These are phyloP conservation scores for Boletellus sp. DNA, from an alignment of 1,284 basidiomycete genomes.

Conservation along the genomic window DNA sequence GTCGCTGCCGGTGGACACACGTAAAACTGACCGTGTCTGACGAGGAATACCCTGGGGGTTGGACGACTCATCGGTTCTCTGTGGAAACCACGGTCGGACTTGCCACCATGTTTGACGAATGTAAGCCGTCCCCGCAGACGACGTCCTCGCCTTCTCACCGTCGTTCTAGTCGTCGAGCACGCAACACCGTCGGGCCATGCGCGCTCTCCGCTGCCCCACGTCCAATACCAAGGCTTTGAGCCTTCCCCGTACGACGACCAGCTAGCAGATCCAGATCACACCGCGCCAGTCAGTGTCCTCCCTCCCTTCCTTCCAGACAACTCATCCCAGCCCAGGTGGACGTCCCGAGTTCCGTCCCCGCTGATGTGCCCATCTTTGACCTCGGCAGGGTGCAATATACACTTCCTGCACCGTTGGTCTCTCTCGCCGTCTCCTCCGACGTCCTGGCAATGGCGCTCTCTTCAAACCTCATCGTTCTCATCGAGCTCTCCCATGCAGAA, in stretches of 20 bases:
- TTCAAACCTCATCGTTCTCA: slow-evolving; percentile 78
- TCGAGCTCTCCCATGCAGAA: slow-evolving; percentile 80
- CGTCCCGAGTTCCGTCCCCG: slow-evolving; percentile 30
- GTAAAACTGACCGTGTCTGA: slow-evolving; percentile 63
- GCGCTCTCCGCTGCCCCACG: slow-evolving; percentile 47
- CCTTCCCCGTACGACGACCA: slow-evolving; percentile 57
- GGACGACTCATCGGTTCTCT: slow-evolving; percentile 39
- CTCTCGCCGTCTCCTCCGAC: slow-evolving; percentile 82
- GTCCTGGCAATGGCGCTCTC: slow-evolving; percentile 79
- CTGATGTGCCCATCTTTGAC: slow-evolving; percentile 71
- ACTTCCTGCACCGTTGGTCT: slow-evolving; percentile 76
- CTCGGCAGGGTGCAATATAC: slow-evolving; percentile 86
- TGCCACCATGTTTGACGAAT: slow-evolving; percentile 77
- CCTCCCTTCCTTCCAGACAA: slow-evolving; percentile 2
- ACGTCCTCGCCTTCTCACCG: slow-evolving; percentile 3
- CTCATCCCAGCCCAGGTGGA: slow-evolving; percentile 34
- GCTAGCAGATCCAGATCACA: slow-evolving; percentile 39
- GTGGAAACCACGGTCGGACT: neutral
- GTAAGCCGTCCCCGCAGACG: slow-evolving; percentile 44
- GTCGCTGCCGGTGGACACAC: neutral
- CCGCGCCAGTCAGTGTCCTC: slow-evolving; percentile 34
- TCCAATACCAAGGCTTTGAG: slow-evolving; percentile 88
- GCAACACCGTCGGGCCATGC: slow-evolving; percentile 50
- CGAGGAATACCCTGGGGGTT: slow-evolving; percentile 71
- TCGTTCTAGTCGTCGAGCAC: slow-evolving; percentile 76